Percentiles rank a stretch among this genome's conserved stretches.
Evolutionary conservation across 139 green algal genomes (phyloP).

Genomic region (Coelastrella sp.): DNA sequence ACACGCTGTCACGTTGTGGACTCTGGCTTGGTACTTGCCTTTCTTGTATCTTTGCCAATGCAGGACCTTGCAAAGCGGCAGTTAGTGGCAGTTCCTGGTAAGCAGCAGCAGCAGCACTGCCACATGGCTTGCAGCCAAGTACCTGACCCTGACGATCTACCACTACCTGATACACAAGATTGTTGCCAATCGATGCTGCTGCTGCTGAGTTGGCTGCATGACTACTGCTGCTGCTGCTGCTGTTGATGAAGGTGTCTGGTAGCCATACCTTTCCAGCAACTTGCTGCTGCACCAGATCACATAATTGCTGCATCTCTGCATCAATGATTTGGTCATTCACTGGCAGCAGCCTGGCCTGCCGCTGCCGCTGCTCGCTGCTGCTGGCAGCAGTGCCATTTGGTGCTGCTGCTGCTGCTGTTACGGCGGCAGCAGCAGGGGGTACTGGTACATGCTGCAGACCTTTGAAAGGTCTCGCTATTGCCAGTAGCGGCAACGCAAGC

Average conservation of each 20-base stretch:
- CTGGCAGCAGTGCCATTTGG: neutral
- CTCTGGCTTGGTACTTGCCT: neutral
- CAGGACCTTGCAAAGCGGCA: neutral
- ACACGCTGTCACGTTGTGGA: neutral
- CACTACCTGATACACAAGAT: slow-evolving; percentile 27
- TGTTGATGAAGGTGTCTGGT: neutral
- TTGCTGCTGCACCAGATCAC: neutral
- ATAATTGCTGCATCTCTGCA: slow-evolving; percentile 22
- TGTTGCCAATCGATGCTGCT: neutral
- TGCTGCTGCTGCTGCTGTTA: neutral
- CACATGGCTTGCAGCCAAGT: slow-evolving; percentile 9
- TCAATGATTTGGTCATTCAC: neutral
- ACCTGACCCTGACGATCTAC: slow-evolving; percentile 1
- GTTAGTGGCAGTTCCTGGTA: slow-evolving; percentile 24
- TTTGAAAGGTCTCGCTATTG: slow-evolving; percentile 13
- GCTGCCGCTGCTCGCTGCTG: neutral
- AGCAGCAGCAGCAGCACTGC: slow-evolving; percentile 8
- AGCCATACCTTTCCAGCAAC: slow-evolving; percentile 13
- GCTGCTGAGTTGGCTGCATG: slow-evolving; percentile 3
- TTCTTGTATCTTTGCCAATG: neutral
- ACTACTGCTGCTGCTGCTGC: neutral
- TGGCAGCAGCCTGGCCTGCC: neutral
- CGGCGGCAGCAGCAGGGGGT: neutral
- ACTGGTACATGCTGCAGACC: neutral
- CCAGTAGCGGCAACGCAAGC: slow-evolving; percentile 30